These are phyloP conservation scores for Xylariaceae sp. DNA, from an alignment of 2,329 filamentous ascomycete species.

Conservation along the genomic window DNA sequence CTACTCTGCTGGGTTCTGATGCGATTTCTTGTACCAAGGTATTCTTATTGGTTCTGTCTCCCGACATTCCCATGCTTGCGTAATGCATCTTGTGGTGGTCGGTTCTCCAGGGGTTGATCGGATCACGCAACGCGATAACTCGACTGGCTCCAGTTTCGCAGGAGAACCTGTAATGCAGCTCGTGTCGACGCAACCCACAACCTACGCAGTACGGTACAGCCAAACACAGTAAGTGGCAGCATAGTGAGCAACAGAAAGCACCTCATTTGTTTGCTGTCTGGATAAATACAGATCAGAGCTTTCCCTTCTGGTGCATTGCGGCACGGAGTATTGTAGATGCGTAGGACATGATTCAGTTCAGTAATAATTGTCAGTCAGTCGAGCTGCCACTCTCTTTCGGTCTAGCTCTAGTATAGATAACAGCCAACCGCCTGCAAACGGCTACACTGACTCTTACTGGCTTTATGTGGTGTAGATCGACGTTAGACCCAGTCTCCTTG, in stretches of 20 bases:
- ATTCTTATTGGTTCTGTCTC: too few species aligned
- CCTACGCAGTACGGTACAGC: too few species aligned
- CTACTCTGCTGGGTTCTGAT: too few species aligned
- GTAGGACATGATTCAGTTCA: conserved; percentile 12
- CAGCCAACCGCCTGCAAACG: too few species aligned
- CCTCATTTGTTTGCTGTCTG: too few species aligned
- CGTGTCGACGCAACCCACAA: conserved; percentile 20
- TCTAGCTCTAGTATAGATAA: neutral
- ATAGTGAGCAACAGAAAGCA: too few species aligned
- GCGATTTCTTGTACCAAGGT: too few species aligned
- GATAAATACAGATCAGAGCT: conserved; percentile 5
- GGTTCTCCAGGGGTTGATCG: too few species aligned
- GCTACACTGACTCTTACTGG: too few species aligned
- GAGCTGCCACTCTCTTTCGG: neutral
- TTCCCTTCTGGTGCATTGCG: conserved; percentile 5
- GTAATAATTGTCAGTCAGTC: conserved; percentile 6
- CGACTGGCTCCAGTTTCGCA: neutral
- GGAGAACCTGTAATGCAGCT: conserved; percentile 4
- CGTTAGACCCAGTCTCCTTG: conserved; percentile 9
- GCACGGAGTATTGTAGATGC: conserved; percentile 2
- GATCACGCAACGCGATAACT: neutral
- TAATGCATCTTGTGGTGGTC: too few species aligned
- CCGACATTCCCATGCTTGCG: too few species aligned
- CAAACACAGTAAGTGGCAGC: too few species aligned
- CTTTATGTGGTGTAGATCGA: conserved; percentile 13